Evolutionary conservation across 495 filamentous ascomycete species (phyloP), one percentile per base, ranked within the genome.

Genomic region (Usnea hakonensis): DNA sequence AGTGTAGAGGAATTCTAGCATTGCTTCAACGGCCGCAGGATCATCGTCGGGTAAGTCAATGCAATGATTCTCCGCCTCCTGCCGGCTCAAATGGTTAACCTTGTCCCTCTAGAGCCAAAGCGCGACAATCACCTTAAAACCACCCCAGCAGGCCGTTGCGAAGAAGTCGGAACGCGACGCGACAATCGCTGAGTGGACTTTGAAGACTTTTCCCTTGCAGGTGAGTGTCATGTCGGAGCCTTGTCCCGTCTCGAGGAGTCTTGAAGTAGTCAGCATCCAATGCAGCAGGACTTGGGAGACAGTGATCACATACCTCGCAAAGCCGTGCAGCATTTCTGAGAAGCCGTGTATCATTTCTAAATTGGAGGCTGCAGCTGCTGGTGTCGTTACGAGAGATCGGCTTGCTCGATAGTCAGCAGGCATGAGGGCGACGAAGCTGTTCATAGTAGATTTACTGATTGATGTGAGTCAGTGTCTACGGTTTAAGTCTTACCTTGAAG

Each of bases 141-240:
- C 17, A 17, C 56, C 62, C 57, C 57, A 54, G 48, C 62, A 60
- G 13, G 55, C 55, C n/a, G 56, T 33, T 9, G 43, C 52, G 26
- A 64, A 64, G 43, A 60, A 54, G 2, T 60, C 56, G 19, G n/a
- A 44, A 44, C 41, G 41, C n/a, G 40, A 38, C 5, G 55, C 35
- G 35, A 57, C 0, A 33, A 57, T 57, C 55, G 40, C 28, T 0
- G 23, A 38, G 40, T 57, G 55, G 9, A 37, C 35, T 21, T 55
- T 55, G 30, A 55, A 55, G 28, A 21, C n/a, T 21, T 32, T 32
- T 36, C 33, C 50, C 23, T 54, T 19, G 28, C 28, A 54, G 17
- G 28, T 23, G 52, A 44, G 8, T 21, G 52, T 33, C 30, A 55
- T 0, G 9, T 33, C 52, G 11, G 26, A 55, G 52, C 23, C 52